Conservation (phyloP, 73 alveolate genomes). For the Paramecium biaurelia region DNA sequence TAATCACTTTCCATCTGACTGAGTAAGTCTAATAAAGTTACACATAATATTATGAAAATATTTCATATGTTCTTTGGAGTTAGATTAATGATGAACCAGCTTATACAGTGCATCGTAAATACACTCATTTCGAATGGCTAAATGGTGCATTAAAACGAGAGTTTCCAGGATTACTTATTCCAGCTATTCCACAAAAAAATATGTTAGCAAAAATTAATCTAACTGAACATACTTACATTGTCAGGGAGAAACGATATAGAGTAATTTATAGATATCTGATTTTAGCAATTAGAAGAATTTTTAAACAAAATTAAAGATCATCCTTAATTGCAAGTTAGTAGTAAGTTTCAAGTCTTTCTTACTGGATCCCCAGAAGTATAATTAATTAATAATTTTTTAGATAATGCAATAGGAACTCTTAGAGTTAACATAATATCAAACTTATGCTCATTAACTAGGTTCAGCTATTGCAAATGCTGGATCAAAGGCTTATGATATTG, state of each 20-base stretch:
- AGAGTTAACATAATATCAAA: background rate
- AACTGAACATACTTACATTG: background rate
- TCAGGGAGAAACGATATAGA: constrained; percentile 6
- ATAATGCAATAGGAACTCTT: background rate
- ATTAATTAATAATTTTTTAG: background rate
- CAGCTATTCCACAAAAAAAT: constrained; percentile 22
- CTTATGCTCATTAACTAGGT: background rate
- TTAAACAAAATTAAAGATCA: background rate
- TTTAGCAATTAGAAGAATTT: constrained; percentile 37
- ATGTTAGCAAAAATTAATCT: background rate
- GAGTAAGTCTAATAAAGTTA: background rate
- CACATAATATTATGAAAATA: constrained; percentile 13
- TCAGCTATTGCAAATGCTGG: background rate
- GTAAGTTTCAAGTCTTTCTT: background rate
- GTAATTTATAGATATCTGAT: background rate
- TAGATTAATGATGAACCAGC: background rate
- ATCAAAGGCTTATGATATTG: background rate
- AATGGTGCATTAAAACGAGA: background rate
- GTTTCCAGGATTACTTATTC: constrained; percentile 14
- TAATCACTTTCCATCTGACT: background rate
- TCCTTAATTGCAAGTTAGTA: background rate
- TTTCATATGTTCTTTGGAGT: background rate
- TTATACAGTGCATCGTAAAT: background rate
- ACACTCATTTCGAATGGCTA: constrained; percentile 38
- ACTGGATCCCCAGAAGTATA: background rate